Evolutionary conservation across 1,284 basidiomycete species (phyloP).

Genomic region (Chiua sp.): DNA sequence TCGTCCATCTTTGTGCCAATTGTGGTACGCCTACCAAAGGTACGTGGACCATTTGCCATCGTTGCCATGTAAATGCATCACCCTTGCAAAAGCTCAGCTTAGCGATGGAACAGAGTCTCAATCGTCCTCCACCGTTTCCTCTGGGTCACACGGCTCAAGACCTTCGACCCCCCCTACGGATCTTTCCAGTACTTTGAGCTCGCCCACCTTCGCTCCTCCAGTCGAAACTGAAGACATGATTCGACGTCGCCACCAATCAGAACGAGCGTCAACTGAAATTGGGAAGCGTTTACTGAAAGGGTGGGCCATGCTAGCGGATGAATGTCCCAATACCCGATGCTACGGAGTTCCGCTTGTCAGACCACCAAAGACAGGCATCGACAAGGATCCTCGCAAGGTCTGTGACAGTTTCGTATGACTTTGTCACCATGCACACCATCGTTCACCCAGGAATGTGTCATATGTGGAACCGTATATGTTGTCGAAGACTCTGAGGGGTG

Average conservation of each 20-base stretch:
- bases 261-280: constrained; percentile 77
- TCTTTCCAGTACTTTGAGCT: constrained; percentile 61
- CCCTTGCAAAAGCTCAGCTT: constrained; percentile 19
- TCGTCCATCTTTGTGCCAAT: constrained; percentile 62
- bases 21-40: constrained; percentile 52
- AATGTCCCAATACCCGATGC: constrained; percentile 70
- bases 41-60: constrained; percentile 26
- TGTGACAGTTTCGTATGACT: constrained; percentile 17
- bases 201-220: constrained; percentile 64
- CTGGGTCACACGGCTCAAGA: constrained; percentile 56
- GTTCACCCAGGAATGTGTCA: constrained; percentile 71
- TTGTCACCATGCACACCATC: constrained; percentile 12
- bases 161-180: constrained; percentile 79
- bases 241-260: constrained; percentile 78
- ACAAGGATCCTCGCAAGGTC: constrained; percentile 70
- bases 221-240: constrained; percentile 66
- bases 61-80: constrained; percentile 6
- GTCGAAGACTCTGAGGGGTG: constrained; percentile 59
- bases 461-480: constrained; percentile 68
- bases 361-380: constrained; percentile 65
- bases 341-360: constrained; percentile 77
- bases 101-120: constrained; percentile 31
- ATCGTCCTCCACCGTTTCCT: constrained; percentile 52
- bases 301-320: constrained; percentile 85
- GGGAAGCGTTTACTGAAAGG: constrained; percentile 77